These are phyloP conservation scores for Escovopsis sp. DNA, from an alignment of 2,329 filamentous ascomycete species.

Conservation along the genomic window DNA sequence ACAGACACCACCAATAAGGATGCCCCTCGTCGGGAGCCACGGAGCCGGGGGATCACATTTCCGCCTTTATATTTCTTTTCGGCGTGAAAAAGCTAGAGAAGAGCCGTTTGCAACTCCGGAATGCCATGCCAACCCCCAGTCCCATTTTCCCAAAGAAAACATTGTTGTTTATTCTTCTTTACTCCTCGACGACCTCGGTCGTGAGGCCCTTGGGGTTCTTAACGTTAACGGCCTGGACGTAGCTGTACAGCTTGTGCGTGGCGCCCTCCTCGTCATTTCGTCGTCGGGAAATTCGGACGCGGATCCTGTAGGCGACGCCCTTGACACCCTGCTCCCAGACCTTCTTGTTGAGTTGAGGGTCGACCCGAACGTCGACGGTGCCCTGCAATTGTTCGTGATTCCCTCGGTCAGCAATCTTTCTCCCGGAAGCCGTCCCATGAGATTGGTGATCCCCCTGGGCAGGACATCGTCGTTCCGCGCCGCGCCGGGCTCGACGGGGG, in stretches of 20 bases:
- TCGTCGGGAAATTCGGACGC: constrained; percentile 97
- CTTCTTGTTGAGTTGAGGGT: constrained; percentile 99
- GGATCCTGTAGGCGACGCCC: constrained; percentile 94
- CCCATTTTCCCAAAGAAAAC: constrained; percentile 25
- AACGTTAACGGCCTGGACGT: constrained; percentile 98
- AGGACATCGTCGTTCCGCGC: neutral
- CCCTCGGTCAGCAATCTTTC: constrained; percentile 9
- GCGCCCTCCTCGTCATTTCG: constrained; percentile 99
- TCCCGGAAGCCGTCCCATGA: neutral
- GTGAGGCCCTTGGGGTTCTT: constrained; percentile 97
- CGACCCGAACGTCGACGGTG: constrained; percentile 90
- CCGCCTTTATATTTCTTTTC: constrained; percentile 18
- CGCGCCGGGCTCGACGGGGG: neutral
- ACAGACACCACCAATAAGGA: constrained; percentile 1
- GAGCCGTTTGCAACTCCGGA: constrained; percentile 31
- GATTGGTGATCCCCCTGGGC: neutral
- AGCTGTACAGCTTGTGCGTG: constrained; percentile 99
- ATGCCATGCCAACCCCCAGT: constrained; percentile 28
- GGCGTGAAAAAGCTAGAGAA: constrained; percentile 29
- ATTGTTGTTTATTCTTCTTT: constrained; percentile 22
- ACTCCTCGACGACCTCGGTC: constrained; percentile 74
- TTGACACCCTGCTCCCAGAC: constrained; percentile 99
- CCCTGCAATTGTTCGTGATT: constrained; percentile 40
- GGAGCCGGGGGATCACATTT: constrained; percentile 18
- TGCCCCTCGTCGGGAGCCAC: constrained; percentile 9